These are phyloP conservation scores for Meyerozyma elateridarum DNA, from an alignment of 1,139 yeast genomes.

Conservation along the genomic window DNA sequence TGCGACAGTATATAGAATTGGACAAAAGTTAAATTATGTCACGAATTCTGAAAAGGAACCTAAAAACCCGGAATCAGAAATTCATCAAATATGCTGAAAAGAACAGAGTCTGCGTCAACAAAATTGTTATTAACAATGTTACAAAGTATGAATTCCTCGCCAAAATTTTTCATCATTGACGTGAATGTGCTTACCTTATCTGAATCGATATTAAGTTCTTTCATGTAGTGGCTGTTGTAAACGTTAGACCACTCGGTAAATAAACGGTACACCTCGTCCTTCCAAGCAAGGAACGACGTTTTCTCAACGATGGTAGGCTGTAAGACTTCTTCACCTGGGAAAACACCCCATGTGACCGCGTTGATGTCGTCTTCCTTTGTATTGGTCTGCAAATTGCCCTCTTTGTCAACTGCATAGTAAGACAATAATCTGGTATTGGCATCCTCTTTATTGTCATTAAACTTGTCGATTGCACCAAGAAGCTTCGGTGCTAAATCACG, in stretches of 20 bases:
- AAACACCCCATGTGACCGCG: conserved; percentile 98
- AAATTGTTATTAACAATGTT: conserved; percentile 92
- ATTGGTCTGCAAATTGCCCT: conserved; percentile 58
- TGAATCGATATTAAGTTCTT: conserved; percentile 34
- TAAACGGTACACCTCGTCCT: conserved; percentile 86
- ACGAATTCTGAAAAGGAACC: neutral
- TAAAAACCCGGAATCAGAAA: conserved; percentile 4
- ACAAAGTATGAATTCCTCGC: conserved; percentile 65
- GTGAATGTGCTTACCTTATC: conserved; percentile 23
- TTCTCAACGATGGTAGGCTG: conserved; percentile 94
- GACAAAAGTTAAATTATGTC: neutral
- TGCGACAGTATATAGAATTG: neutral
- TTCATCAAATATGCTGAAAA: conserved; percentile 35
- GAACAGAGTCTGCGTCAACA: conserved; percentile 43
- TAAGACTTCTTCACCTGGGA: conserved; percentile 86
- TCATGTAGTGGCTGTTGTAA: conserved; percentile 35
- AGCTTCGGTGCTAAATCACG: conserved; percentile 42
- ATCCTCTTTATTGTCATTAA: conserved; percentile 36
- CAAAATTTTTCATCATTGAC: conserved; percentile 45
- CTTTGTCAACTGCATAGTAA: conserved; percentile 70
- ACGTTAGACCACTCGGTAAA: conserved; percentile 76
- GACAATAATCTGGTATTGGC: conserved; percentile 48
- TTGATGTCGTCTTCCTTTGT: conserved; percentile 75
- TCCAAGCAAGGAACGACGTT: conserved; percentile 90
- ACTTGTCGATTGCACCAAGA: conserved; percentile 32